Base-by-base conservation (phyloP, 257 asterid species). In the Coffea eugenioides region DNA sequence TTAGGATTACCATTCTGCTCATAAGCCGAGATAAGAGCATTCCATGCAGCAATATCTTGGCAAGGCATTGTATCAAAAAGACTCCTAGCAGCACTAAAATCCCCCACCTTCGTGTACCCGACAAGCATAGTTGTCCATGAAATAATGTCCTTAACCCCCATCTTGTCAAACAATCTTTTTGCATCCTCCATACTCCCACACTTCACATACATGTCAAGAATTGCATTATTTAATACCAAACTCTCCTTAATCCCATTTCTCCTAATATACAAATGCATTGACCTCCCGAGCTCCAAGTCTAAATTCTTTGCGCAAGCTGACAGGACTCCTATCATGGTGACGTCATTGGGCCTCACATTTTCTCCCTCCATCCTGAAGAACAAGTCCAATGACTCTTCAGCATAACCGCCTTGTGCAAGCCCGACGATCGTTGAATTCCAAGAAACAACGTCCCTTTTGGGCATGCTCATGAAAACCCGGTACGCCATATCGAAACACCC, bases 381-480 rank as follows among this genome's bases (percentile, higher is more conserved):
- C 78, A 90, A 68, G 34, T 88, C 90, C 76, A 91, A 66, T 0
- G 94, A 93, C 79, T 90, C 87, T 5, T 86, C 91, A 48, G 77
- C 86, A 71, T 77, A 85, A 6, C 84, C 94, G 57, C 81, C 86
- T 68, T 83, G 88, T 39, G 90, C 93, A 76, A 90, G 88, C 9
- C 97, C 95, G 65, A 88, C 83, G 56, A 94, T 89, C 89, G 92
- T 85, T 27, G 98, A 89, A 83, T 92, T 94, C 98, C 98, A 94
- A 5, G 98, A 89, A 74, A 94, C 93, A 23, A 90, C 90, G 81
- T 94, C 97, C 85, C 86, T 90, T 14, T 75, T 85, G 20, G 88
- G 86, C 91, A 89, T 89, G 31, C 83, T 82, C 41, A 79, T 69
- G 83, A 94, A 92, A 48, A 91, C 87, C 78, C 81, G 85, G 49